Evolutionary conservation across 805 yeast genomes (phyloP).

Genomic region (Wickerhamomyces strasburgensis): DNA sequence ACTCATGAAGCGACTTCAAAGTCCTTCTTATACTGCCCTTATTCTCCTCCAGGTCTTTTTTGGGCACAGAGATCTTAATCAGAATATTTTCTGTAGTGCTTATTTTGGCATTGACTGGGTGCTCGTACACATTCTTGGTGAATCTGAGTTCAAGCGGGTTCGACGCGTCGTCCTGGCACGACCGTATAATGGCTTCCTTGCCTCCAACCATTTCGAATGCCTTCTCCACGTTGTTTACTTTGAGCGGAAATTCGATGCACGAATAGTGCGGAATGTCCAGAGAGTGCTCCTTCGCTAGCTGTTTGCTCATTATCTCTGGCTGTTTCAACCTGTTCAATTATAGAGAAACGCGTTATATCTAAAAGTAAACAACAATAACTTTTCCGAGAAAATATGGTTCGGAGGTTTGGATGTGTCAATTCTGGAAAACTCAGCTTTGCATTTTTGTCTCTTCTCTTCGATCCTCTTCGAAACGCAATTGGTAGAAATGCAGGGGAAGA

Average conservation of each 20-base stretch:
- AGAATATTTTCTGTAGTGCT: conserved; percentile 52
- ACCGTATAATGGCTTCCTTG: conserved; percentile 28
- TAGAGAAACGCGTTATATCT: no score
- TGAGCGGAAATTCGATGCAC: conserved; percentile 74
- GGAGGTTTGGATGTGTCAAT: neutral
- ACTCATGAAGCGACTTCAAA: conserved; percentile 27
- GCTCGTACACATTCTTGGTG: conserved; percentile 39
- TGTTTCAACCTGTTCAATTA: neutral
- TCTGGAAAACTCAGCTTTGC: no score
- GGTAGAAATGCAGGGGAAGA: conserved; percentile 10
- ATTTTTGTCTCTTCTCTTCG: no score
- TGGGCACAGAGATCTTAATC: conserved; percentile 58
- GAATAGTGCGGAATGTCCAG: conserved; percentile 71
- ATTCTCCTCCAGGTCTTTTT: conserved; percentile 38
- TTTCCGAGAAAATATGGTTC: no score
- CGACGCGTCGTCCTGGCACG: conserved; percentile 26
- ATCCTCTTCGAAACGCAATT: no score
- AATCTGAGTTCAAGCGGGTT: conserved; percentile 37
- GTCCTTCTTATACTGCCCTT: conserved; percentile 41
- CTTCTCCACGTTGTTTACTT: conserved; percentile 53
- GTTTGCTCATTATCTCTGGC: conserved; percentile 15
- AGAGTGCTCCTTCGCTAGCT: conserved; percentile 48
- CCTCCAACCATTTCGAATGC: conserved; percentile 77
- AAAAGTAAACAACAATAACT: neutral
- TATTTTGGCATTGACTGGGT: conserved; percentile 56